Base-by-base conservation (phyloP, 73 alveolate species). In the Paramecium sexaurelia region DNA sequence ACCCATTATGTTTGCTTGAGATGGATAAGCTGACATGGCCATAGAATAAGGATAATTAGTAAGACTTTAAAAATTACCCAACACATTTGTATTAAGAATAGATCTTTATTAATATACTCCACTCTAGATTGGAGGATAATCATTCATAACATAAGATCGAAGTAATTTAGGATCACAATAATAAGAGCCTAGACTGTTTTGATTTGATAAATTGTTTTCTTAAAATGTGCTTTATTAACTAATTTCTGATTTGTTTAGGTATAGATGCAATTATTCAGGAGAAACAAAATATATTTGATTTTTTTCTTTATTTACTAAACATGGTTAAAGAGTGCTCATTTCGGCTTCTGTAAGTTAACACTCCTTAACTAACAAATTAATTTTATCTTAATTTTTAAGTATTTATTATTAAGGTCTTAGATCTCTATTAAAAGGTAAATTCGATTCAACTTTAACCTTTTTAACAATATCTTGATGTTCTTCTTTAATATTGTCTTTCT, bases 301-400 rank as follows among this genome's bases (percentile, higher is more conserved):
- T 43, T 78, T 78, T n/a, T 78, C 90, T 40, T 43, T 78, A 78
- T 78, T 43, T 11, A 78, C 40, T 40, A 78, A 43, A 6, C 90
- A 78, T 3, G 90, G 90, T 9, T 24, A 11, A 36, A 78, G 41
- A 2, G 35, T 22, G 5, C 26, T 40, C 3, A 43, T 22, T 19
- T 78, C 68, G 3, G 22, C 55, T 11, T 78, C 71, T 10, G 45
- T 8, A 5, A 43, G 32, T 40, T 24, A 7, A 40, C 33, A 51
- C 1, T 51, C 67, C 32, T 51, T 51, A 3, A 51, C 6, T 51
- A 17, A 5, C 22, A 51, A n/a, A 29, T 51, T 51, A 10, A 51
- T 51, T 17, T 51, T 51, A 51, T 51, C 67, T 20, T n/a, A 51
- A n/a, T 51, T 51, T 51, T 51, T 51, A n/a, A 6, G 66, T 4